Evolutionary conservation across 1,284 basidiomycete genomes (phyloP).

Genomic region (Veloboletus limbatus): DNA sequence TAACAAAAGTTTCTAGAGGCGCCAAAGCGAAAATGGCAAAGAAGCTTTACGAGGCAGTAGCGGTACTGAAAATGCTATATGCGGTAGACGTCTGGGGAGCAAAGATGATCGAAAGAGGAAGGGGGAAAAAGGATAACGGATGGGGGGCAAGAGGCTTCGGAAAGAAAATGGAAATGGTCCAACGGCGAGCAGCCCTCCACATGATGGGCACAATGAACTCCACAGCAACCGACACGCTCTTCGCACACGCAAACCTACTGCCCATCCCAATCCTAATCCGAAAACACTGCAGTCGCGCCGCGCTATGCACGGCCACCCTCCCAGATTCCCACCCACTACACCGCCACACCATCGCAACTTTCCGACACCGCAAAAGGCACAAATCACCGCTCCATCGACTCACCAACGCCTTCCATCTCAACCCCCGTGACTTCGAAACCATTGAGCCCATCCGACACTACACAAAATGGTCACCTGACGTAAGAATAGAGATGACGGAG

Average conservation of each 20-base stretch:
- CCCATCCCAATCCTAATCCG: neutral
- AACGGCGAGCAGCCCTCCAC: slow-evolving; percentile 18
- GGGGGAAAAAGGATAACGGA: too few relatives aligned
- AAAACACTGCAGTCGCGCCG: neutral
- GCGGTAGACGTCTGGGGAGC: too few relatives aligned
- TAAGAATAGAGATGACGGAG: neutral
- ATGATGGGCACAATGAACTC: slow-evolving; percentile 1
- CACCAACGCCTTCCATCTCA: too few relatives aligned
- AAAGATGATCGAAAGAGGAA: too few relatives aligned
- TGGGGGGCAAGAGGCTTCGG: neutral
- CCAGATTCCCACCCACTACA: neutral
- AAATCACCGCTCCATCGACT: neutral
- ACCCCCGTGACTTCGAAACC: too few relatives aligned
- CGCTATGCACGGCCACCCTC: neutral
- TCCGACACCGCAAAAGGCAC: neutral
- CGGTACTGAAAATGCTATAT: too few relatives aligned
- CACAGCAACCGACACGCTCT: neutral
- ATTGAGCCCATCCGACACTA: too few relatives aligned
- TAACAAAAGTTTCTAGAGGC: neutral
- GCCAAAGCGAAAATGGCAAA: neutral
- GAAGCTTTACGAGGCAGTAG: too few relatives aligned
- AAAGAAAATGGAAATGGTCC: slow-evolving; percentile 28
- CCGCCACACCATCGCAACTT: neutral
- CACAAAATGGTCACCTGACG: neutral
- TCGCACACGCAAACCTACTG: neutral